Evolutionary conservation across 2,329 filamentous ascomycete species (phyloP).

Genomic region (Moelleriella libera): DNA sequence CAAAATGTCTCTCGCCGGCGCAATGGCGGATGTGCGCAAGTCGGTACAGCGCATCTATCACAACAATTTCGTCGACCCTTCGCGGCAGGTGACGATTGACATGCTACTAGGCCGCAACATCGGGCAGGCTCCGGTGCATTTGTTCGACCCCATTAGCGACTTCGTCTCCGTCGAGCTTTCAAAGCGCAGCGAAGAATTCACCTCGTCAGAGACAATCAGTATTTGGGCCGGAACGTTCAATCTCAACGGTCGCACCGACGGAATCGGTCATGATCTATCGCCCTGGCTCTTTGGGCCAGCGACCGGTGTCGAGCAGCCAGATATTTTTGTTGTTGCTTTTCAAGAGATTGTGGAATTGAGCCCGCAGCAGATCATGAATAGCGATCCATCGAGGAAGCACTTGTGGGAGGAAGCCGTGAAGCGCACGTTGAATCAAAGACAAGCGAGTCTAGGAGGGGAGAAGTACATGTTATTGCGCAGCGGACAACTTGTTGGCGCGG

Average conservation of each 20-base stretch:
- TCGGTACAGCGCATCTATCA: slow-evolving; percentile 89
- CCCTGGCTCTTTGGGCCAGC: slow-evolving; percentile 65
- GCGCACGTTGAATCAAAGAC: slow-evolving; percentile 58
- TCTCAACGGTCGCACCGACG: slow-evolving; percentile 73
- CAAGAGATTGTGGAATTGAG: slow-evolving; percentile 98
- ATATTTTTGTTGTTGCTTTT: slow-evolving; percentile 83
- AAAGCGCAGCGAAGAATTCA: slow-evolving; percentile 57
- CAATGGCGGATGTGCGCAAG: slow-evolving; percentile 89
- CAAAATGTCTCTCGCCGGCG: slow-evolving; percentile 89
- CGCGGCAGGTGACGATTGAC: slow-evolving; percentile 86
- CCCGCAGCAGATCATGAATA: slow-evolving; percentile 98
- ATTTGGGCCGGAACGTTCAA: slow-evolving; percentile 91
- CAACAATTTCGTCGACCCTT: slow-evolving; percentile 94
- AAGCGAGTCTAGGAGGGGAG: slow-evolving; percentile 49
- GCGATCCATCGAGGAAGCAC: slow-evolving; percentile 73
- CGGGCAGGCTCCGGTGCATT: slow-evolving; percentile 67
- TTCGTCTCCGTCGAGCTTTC: slow-evolving; percentile 66
- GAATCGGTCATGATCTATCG: slow-evolving; percentile 65
- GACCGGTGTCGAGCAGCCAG: slow-evolving; percentile 50
- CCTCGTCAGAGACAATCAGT: slow-evolving; percentile 56
- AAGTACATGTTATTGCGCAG: slow-evolving; percentile 83
- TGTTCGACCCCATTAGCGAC: slow-evolving; percentile 93
- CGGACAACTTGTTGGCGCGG: slow-evolving; percentile 88
- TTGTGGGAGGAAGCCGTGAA: slow-evolving; percentile 78
- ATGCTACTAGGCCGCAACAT: slow-evolving; percentile 76